Percentiles rank a stretch among this genome's conserved stretches.
These are phyloP conservation scores for Arxiozyma telluris DNA, from an alignment of 1,139 yeast species.

Conservation along the genomic window DNA sequence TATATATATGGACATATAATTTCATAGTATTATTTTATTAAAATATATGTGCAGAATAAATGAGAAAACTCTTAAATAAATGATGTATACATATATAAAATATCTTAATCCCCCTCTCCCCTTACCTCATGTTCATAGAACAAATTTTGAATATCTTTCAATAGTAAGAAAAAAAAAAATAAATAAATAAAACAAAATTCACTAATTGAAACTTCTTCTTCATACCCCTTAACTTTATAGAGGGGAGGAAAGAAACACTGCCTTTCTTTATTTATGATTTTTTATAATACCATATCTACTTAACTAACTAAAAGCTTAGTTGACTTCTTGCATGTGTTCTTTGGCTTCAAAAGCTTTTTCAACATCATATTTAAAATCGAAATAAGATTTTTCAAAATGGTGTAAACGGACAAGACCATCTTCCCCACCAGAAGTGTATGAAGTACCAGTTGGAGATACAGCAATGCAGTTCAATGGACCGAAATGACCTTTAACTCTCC, in stretches of 20 bases:
- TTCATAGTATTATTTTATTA: neutral
- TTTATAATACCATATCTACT: neutral
- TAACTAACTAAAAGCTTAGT: neutral
- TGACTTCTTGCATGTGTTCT: constrained; percentile 22
- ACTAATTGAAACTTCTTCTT: neutral
- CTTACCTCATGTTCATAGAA: neutral
- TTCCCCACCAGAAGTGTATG: constrained; percentile 95
- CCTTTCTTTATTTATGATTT: neutral
- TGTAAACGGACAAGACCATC: constrained; percentile 96
- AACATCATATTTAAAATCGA: constrained; percentile 85
- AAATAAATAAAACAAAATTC: too few relatives aligned
- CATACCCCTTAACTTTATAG: neutral
- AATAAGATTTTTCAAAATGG: constrained; percentile 84
- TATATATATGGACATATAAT: neutral
- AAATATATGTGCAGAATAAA: constrained; percentile 1
- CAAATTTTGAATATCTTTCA: neutral
- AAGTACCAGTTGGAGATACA: constrained; percentile 88
- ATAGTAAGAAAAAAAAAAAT: neutral
- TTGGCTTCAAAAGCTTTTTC: constrained; percentile 63
- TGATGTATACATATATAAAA: neutral
- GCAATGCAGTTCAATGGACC: constrained; percentile 96
- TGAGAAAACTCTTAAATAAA: neutral
- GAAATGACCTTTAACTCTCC: constrained; percentile 96
- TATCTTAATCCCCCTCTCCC: neutral
- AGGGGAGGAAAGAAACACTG: neutral